These are phyloP conservation scores for Quercus gilva DNA, from an alignment of 306 rosid genomes.

Conservation along the genomic window DNA sequence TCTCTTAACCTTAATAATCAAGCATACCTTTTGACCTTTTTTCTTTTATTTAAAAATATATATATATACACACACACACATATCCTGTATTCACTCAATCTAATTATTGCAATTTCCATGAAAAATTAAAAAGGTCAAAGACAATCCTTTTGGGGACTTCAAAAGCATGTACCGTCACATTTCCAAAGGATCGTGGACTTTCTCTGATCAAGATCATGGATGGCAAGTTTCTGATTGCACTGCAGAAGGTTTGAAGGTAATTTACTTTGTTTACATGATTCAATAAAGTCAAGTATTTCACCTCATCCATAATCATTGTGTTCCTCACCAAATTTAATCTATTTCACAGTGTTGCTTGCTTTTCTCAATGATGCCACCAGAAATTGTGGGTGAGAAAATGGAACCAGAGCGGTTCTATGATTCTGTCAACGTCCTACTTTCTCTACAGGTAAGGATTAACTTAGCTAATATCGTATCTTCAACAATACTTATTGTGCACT, in stretches of 20 bases:
- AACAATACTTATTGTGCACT: not conserved
- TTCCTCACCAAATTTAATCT: not conserved
- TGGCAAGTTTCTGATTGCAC: constrained; percentile 91
- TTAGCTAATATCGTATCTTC: not conserved
- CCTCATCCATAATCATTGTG: not conserved
- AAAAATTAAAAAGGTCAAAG: constrained; percentile 35
- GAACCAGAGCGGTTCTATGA: constrained; percentile 51
- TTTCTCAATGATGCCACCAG: constrained; percentile 49
- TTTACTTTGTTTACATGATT: not conserved
- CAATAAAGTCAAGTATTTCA: not conserved
- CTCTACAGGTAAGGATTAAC: constrained; percentile 50
- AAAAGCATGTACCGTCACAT: constrained; percentile 66
- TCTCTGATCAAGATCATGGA: constrained; percentile 79
- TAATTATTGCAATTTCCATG: not conserved
- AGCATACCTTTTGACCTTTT: not conserved
- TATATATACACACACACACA: not conserved
- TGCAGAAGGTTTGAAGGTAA: constrained; percentile 72
- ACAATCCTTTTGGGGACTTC: constrained; percentile 61
- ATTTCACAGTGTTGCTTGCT: constrained; percentile 61
- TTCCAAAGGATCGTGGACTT: constrained; percentile 82
- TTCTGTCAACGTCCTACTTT: constrained; percentile 57
- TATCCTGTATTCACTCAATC: not conserved
- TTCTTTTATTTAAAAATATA: not conserved
- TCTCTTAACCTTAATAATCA: not conserved
- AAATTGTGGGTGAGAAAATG: constrained; percentile 70